Conservation (phyloP, 176 grass and related monocot species). For the Coix lacrymajobi region DNA sequence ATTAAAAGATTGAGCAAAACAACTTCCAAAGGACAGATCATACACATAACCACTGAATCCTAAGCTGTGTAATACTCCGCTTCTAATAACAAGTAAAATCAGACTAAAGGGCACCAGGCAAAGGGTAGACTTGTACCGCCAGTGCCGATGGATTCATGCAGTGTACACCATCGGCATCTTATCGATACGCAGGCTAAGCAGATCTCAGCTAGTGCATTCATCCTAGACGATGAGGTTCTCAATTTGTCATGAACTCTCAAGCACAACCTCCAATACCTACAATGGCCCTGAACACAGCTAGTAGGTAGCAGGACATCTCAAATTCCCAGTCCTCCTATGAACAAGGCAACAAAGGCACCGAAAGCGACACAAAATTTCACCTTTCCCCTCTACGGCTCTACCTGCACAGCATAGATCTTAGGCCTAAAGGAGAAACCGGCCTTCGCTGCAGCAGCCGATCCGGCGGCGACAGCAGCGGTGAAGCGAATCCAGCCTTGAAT, state of each 20-base stretch:
- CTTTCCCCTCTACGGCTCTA: neutral
- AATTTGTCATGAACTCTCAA: neutral
- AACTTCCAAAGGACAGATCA: neutral
- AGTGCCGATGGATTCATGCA: neutral
- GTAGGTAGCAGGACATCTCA: neutral
- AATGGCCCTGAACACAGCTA: neutral
- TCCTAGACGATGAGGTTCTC: neutral
- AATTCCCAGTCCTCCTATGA: neutral
- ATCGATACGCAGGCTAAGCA: neutral
- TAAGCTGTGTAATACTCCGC: neutral
- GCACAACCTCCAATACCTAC: neutral
- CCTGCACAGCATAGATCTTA: conserved; percentile 13
- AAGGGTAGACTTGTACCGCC: neutral
- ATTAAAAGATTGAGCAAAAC: neutral
- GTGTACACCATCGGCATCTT: neutral
- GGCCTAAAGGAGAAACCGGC: neutral
- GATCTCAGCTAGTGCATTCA: conserved; percentile 1
- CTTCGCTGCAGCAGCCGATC: neutral
- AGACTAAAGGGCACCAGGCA: neutral
- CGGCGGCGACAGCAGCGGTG: neutral
- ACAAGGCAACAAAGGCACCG: neutral
- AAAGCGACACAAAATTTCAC: neutral
- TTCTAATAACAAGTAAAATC: neutral
- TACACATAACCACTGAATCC: neutral
- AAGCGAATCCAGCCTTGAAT: neutral